Evolutionary conservation across 2,329 filamentous ascomycete species (phyloP), one percentile per base, ranked within the genome.

Genomic region (Lachnellula hyalina): DNA sequence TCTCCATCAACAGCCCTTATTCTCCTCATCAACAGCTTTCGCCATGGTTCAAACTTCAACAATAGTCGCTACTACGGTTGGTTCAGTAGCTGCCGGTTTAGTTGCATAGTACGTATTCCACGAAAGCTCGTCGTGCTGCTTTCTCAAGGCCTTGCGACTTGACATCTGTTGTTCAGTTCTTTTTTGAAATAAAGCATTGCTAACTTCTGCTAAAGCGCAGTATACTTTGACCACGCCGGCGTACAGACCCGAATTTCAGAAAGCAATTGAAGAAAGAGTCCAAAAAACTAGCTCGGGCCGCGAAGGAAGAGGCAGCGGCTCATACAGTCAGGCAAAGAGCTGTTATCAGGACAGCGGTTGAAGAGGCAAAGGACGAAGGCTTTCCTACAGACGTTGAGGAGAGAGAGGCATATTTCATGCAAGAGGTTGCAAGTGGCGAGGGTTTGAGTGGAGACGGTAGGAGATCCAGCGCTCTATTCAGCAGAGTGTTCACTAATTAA

Each of bases 381-480:
- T 96, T 96, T 81, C 94, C 94, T 48, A 79, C 81, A 44, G 90
- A 91, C 67, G 84, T 93, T 36, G 93, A 97, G 72, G 91, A 96
- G 77, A 91, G 90, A 72, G 94, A 99, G 79, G 83, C 85, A 58
- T 99, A 90, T 79, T 99, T 99, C 76, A 96, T 97, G 84, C 86
- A 90, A 71, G 90, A 96, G 75, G 91, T 99, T 61, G 89, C 91
- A 65, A 79, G 84, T 70, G 94, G 94, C 70, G 94, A 99, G 79
- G 75, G 81, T 53, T 80, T 96, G 70, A 89, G 87, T 70, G 78
- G 84, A 67, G 88, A 96, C 73, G 89, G 91, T 94, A 82, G 72
- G 83, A 53, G 36, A 11, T 14, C 36, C 28, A 42, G 11, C 19
- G 19, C 41, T 54, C 6, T 46, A 12, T 17, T 42, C 42, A 38